phyloP scores from a whole-genome alignment of 768 basidiomycete genomes.

The Mycena filopes region DNA sequence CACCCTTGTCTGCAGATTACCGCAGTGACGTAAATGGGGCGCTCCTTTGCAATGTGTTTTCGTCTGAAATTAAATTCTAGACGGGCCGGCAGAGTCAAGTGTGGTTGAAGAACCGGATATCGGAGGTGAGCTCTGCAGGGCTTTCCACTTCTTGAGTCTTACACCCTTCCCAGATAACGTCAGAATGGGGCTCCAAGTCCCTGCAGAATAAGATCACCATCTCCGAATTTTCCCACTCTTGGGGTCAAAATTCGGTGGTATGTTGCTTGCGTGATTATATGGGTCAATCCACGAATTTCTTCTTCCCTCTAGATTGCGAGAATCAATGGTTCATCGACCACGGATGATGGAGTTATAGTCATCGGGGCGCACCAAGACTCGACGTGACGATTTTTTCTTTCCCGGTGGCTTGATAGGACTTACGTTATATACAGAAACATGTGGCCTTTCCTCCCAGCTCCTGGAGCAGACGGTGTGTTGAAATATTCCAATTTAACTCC shows the following conservation, averaged over 20 bases:
- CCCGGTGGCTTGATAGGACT: conserved; percentile 26
- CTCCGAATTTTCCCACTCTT: conserved; percentile 79
- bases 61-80: conserved; percentile 49
- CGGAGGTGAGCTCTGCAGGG: conserved; percentile 55
- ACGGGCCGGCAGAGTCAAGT: conserved; percentile 80
- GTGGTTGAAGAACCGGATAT: conserved; percentile 78
- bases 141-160: conserved; percentile 19
- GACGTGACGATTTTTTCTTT: conserved; percentile 38
- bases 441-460: conserved; percentile 82
- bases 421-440: conserved; percentile 66
- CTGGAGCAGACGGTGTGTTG: conserved; percentile 65
- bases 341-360: conserved; percentile 72
- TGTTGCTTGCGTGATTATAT: conserved; percentile 35
- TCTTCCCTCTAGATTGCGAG: conserved; percentile 66
- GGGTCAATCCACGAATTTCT: conserved; percentile 23
- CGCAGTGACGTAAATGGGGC: conserved; percentile 73
- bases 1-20: conserved; percentile 60
- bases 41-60: conserved; percentile 32
- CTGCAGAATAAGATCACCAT: conserved; percentile 69
- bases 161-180: conserved; percentile 65
- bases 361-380: conserved; percentile 89
- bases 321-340: conserved; percentile 76
- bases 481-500: conserved; percentile 27
- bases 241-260: conserved; percentile 88
- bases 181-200: conserved; percentile 64